Evolutionary conservation across 441 rosid genomes (phyloP).

Genomic region (Gossypium aridum): DNA sequence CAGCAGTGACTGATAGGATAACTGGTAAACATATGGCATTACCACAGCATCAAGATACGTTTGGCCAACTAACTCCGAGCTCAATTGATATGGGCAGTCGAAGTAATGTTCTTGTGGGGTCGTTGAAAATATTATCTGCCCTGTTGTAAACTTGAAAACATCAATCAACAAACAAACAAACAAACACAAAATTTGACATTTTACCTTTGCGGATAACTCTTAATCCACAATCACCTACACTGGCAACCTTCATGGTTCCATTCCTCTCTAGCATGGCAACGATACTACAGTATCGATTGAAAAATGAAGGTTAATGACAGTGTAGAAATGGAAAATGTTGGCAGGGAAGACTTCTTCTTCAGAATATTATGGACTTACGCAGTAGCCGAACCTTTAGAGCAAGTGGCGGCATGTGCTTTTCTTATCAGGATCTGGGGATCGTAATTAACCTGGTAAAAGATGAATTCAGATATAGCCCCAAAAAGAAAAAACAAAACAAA

Average conservation of each 20-base stretch:
- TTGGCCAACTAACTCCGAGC: constrained; percentile 76
- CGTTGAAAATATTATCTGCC: constrained; percentile 56
- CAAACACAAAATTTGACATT: background rate
- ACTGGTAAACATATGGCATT: background rate
- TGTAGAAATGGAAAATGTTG: background rate
- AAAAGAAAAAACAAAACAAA: background rate
- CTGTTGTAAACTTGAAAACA: constrained; percentile 37
- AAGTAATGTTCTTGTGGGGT: constrained; percentile 86
- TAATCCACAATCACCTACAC: constrained; percentile 89
- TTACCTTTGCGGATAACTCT: constrained; percentile 66
- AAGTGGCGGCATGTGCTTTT: constrained; percentile 77
- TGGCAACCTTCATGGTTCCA: constrained; percentile 69
- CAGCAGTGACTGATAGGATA: background rate
- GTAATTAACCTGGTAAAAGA: constrained; percentile 52
- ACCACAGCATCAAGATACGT: constrained; percentile 86
- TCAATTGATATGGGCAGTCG: constrained; percentile 85
- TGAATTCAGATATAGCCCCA: constrained; percentile 7
- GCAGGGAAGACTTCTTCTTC: background rate
- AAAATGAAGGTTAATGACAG: constrained; percentile 3
- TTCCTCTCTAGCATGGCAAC: constrained; percentile 76
- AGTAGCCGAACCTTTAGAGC: constrained; percentile 83
- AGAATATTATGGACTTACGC: constrained; percentile 39
- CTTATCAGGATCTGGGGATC: constrained; percentile 73
- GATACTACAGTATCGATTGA: constrained; percentile 35
- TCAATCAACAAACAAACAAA: background rate